Conservation (phyloP, 1,284 basidiomycete species). For the Ceratobasidium sp. region DNA sequence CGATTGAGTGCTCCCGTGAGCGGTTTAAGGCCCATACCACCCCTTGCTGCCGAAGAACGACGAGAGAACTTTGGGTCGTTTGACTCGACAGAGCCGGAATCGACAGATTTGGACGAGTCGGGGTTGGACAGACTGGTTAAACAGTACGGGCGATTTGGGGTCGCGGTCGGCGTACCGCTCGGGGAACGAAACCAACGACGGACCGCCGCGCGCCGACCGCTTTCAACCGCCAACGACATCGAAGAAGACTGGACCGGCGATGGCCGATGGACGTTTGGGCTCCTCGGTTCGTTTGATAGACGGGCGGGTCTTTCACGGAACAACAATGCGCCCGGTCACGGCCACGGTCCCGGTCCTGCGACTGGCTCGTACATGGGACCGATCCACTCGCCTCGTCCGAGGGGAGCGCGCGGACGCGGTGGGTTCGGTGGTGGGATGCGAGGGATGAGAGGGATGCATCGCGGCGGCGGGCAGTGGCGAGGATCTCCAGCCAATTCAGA, state of each 20-base stretch:
- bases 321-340: too few species aligned
- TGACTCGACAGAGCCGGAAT: slow-evolving; percentile 13
- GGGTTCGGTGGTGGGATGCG: slow-evolving; percentile 15
- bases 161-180: slow-evolving; percentile 31
- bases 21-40: slow-evolving; percentile 6
- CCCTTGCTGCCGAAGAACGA: slow-evolving; percentile 6
- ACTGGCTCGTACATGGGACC: neutral
- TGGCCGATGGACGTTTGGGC: slow-evolving; percentile 35
- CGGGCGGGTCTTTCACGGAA: slow-evolving; percentile 18
- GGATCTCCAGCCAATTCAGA: slow-evolving; percentile 23
- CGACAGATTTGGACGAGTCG: slow-evolving; percentile 3
- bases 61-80: slow-evolving; percentile 22
- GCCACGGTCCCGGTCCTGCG: neutral
- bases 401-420: slow-evolving; percentile 24
- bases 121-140: neutral
- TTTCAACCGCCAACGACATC: slow-evolving; percentile 24
- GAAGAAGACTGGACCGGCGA: slow-evolving; percentile 38
- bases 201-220: slow-evolving; percentile 21
- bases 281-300: slow-evolving; percentile 20
- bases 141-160: slow-evolving; percentile 27
- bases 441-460: slow-evolving; percentile 5
- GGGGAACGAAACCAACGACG: slow-evolving; percentile 26
- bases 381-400: slow-evolving; percentile 25
- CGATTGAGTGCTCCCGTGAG: slow-evolving; percentile 21
- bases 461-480: slow-evolving; percentile 13